A percentile compares a stretch with the other conserved stretches of the same genome.
Conservation (phyloP, 1,139 yeast species). For the Scheffersomyces insectosa region DNA sequence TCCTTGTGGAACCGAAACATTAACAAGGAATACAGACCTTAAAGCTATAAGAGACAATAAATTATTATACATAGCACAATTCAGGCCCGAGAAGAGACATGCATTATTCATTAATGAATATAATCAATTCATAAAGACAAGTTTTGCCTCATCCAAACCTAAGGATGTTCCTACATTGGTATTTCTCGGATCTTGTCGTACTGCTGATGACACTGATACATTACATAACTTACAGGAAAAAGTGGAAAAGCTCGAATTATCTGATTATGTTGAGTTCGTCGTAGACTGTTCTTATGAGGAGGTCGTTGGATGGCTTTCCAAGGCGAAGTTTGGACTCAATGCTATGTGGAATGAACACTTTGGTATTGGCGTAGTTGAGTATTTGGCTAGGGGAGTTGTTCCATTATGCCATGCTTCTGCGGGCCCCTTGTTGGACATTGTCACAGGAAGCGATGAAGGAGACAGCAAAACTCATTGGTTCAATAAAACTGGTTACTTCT, state of each 20-base stretch:
- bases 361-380: conserved; percentile 97
- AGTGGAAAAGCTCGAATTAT: conserved; percentile 50
- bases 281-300: conserved; percentile 74
- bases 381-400: conserved; percentile 79
- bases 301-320: conserved; percentile 55
- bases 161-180: conserved; percentile 52
- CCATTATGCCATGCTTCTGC: conserved; percentile 94
- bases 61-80: conserved; percentile 84
- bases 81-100: conserved; percentile 94
- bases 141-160: conserved; percentile 8
- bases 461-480: conserved; percentile 22
- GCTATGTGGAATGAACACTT: conserved; percentile 99
- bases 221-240: conserved; percentile 50
- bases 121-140: conserved; percentile 43
- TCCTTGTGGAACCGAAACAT: conserved; percentile 74
- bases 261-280: conserved; percentile 58
- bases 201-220: conserved; percentile 61
- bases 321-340: conserved; percentile 76
- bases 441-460: conserved; percentile 27
- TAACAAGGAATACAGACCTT: conserved; percentile 11
- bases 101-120: conserved; percentile 64
- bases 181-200: conserved; percentile 83
- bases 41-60: conserved; percentile 46
- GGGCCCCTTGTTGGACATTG: conserved; percentile 90
- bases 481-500: conserved; percentile 70